Conservation (phyloP, 176 grass and related monocot species). For the Triticum timopheevii region DNA sequence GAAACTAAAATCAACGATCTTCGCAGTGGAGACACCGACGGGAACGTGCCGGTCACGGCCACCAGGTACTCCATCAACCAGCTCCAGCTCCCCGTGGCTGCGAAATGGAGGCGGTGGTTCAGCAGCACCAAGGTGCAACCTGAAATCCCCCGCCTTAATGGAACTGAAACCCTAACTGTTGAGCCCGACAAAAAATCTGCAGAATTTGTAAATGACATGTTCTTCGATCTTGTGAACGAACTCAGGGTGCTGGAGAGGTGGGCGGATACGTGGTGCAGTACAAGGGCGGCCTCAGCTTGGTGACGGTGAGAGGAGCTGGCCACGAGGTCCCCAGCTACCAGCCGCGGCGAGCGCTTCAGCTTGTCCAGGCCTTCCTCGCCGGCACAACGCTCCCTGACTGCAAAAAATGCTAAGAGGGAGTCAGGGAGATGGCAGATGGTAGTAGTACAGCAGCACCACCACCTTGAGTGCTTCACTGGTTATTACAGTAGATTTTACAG, state of each 20-base stretch:
- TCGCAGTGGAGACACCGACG: conserved; percentile 74
- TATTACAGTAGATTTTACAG: neutral
- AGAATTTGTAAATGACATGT: neutral
- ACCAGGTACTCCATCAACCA: conserved; percentile 70
- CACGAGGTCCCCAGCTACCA: conserved; percentile 80
- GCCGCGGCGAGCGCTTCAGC: conserved; percentile 48
- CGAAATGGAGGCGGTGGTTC: conserved; percentile 59
- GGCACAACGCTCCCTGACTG: conserved; percentile 48
- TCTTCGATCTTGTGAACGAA: neutral
- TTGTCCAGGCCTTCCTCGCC: conserved; percentile 48
- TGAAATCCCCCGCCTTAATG: too few relatives aligned
- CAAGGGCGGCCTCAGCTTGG: conserved; percentile 62
- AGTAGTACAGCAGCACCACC: too few relatives aligned
- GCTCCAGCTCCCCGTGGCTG: conserved; percentile 43
- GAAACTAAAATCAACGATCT: neutral
- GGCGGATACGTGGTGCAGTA: conserved; percentile 62
- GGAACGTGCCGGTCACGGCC: conserved; percentile 70
- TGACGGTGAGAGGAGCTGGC: conserved; percentile 79
- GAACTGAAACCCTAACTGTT: too few relatives aligned
- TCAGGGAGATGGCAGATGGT: neutral
- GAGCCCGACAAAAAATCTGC: too few relatives aligned
- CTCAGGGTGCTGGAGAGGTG: conserved; percentile 50
- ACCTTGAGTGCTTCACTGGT: too few relatives aligned
- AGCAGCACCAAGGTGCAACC: conserved; percentile 43
- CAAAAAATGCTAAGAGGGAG: conserved; percentile 3